Conservation (phyloP, 2,329 filamentous ascomycete genomes). For the Alternaria sp. region DNA sequence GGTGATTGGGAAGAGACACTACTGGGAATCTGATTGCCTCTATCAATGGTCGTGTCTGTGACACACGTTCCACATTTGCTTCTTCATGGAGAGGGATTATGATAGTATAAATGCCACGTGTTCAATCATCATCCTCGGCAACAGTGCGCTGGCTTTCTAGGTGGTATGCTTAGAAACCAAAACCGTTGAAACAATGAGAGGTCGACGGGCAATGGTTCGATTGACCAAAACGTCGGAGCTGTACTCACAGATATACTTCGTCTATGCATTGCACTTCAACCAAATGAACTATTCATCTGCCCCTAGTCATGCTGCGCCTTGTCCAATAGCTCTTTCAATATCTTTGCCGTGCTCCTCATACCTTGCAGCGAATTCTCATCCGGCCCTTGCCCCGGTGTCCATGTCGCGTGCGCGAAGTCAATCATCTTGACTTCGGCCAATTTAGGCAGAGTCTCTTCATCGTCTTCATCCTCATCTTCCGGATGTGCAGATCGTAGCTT, state of each 20-base stretch:
- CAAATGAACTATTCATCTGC: not conserved
- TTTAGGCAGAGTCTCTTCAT: slow-evolving; percentile 62
- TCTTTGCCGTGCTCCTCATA: slow-evolving; percentile 72
- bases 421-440: slow-evolving; percentile 87
- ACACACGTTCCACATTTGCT: not conserved
- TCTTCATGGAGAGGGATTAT: too few species aligned
- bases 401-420: slow-evolving; percentile 93
- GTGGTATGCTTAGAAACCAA: not conserved
- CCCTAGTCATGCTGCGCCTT: slow-evolving; percentile 35
- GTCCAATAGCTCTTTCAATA: slow-evolving; percentile 71
- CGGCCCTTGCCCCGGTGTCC: slow-evolving; percentile 80
- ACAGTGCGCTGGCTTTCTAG: not conserved
- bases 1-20: slow-evolving; percentile 7
- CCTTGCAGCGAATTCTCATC: slow-evolving; percentile 85
- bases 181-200: not conserved
- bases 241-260: not conserved
- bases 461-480: slow-evolving; percentile 55
- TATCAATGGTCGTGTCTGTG: not conserved
- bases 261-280: not conserved
- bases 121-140: too few species aligned
- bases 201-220: not conserved
- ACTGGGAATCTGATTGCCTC: not conserved
- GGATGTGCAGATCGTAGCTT: slow-evolving; percentile 29
- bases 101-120: too few species aligned
- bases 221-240: not conserved